Percentiles rank a stretch among this genome's conserved stretches.
Evolutionary conservation across 805 yeast genomes (phyloP).

Genomic region (Ogataea haglerorum): DNA sequence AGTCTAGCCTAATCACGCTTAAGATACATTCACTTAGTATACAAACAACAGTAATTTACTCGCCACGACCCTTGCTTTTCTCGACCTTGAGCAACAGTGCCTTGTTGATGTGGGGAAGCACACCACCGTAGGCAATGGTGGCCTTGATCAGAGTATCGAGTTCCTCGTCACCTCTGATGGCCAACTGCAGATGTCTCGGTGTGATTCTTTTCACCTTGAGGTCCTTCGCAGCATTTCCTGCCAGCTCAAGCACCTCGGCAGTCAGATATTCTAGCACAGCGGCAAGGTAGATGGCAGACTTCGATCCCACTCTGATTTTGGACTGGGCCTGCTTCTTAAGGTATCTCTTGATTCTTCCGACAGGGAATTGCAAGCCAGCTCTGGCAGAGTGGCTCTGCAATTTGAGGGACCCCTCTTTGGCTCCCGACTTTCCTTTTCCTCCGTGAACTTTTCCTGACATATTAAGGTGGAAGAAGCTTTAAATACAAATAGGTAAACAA

Average conservation of each 20-base stretch:
- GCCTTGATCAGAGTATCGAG: slow-evolving; percentile 91
- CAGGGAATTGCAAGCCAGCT: slow-evolving; percentile 96
- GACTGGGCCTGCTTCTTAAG: slow-evolving; percentile 85
- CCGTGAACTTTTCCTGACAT: slow-evolving; percentile 92
- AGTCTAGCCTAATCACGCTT: slow-evolving; percentile 6
- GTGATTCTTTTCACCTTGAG: slow-evolving; percentile 94
- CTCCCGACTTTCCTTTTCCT: slow-evolving; percentile 93
- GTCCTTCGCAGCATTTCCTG: slow-evolving; percentile 98
- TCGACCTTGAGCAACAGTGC: slow-evolving; percentile 76
- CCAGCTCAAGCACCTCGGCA: slow-evolving; percentile 95
- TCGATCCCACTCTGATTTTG: slow-evolving; percentile 68
- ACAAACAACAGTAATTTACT: slow-evolving; percentile 7
- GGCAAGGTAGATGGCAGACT: slow-evolving; percentile 86
- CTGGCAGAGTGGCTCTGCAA: slow-evolving; percentile 89
- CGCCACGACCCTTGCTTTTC: slow-evolving; percentile 40
- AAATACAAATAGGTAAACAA: slow-evolving; percentile 12
- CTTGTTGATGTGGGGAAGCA: slow-evolving; percentile 87
- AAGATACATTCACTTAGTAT: slow-evolving; percentile 17
- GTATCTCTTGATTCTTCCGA: slow-evolving; percentile 97
- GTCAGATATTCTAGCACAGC: slow-evolving; percentile 95
- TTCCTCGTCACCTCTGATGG: slow-evolving; percentile 98
- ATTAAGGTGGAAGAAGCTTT: slow-evolving; percentile 3
- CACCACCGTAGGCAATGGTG: slow-evolving; percentile 98
- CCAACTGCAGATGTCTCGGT: slow-evolving; percentile 94
- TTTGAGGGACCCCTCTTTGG: slow-evolving; percentile 51